Conservation (phyloP, 345 rosid genomes). For the Eutrema japonicum region DNA sequence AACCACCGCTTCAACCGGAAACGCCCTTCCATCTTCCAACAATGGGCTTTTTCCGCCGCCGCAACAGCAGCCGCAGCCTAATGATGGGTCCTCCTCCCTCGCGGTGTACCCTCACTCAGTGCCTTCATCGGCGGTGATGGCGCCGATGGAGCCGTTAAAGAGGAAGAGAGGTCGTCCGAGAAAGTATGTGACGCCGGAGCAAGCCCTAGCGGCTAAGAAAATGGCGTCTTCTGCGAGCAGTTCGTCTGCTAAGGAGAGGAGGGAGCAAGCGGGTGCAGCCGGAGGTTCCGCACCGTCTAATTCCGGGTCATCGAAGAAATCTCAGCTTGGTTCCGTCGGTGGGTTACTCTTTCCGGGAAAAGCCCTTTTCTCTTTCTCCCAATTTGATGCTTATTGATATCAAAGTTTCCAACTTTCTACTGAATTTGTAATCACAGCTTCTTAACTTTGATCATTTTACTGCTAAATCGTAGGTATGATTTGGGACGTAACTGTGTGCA, state of each 20-base stretch:
- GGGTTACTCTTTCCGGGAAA: slow-evolving; percentile 19
- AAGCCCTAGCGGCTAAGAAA: slow-evolving; percentile 89
- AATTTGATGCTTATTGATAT: not conserved
- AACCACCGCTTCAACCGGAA: slow-evolving; percentile 42
- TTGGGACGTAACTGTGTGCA: slow-evolving; percentile 4
- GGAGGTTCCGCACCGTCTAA: slow-evolving; percentile 35
- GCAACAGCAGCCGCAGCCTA: slow-evolving; percentile 46
- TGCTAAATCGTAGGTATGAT: not conserved
- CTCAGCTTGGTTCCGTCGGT: slow-evolving; percentile 55
- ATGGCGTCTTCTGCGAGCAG: slow-evolving; percentile 59
- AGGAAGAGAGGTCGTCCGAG: slow-evolving; percentile 94
- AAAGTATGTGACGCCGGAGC: slow-evolving; percentile 94
- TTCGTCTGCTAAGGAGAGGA: slow-evolving; percentile 51
- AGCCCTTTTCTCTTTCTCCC: slow-evolving; percentile 1
- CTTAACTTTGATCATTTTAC: not conserved
- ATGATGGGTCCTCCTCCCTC: slow-evolving; percentile 46
- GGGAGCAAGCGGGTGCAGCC: slow-evolving; percentile 44
- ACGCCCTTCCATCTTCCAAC: slow-evolving; percentile 54
- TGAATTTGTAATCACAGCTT: not conserved
- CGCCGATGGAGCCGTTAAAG: slow-evolving; percentile 63
- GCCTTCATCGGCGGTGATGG: slow-evolving; percentile 63
- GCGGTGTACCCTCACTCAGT: slow-evolving; percentile 66
- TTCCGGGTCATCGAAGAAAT: slow-evolving; percentile 50
- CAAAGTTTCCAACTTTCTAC: slow-evolving; percentile 24
- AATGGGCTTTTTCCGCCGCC: slow-evolving; percentile 53